Conservation (phyloP, 177 flowering plant species). For the Tripterygium wilfordii region DNA sequence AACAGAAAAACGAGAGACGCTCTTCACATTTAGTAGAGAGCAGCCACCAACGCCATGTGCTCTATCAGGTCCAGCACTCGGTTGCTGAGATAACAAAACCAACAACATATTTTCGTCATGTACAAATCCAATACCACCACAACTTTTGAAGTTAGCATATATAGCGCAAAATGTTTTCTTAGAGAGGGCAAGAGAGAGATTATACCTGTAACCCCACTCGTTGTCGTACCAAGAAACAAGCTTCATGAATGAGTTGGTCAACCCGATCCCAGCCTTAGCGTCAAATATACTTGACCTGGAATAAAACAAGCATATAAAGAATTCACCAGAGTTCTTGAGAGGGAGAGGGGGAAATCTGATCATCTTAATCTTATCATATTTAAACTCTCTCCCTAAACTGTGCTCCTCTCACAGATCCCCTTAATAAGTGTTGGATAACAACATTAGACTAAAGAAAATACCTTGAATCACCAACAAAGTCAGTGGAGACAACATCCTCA, state of each 20-base stretch:
- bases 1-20: too few species aligned
- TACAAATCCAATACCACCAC: background rate
- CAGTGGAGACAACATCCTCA: constrained; percentile 95
- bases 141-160: too few species aligned
- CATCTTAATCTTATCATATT: too few species aligned
- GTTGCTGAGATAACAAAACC: constrained; percentile 48
- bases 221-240: constrained; percentile 93
- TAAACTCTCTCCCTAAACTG: too few species aligned
- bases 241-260: constrained; percentile 82
- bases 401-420: too few species aligned
- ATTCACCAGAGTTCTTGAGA: too few species aligned
- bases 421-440: too few species aligned
- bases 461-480: constrained; percentile 94
- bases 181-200: constrained; percentile 3
- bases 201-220: constrained; percentile 98
- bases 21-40: too few species aligned
- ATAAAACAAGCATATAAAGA: constrained; percentile 1
- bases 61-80: constrained; percentile 91
- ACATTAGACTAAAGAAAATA: too few species aligned
- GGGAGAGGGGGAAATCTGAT: too few species aligned
- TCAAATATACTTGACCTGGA: constrained; percentile 89
- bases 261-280: constrained; percentile 89
- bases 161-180: too few species aligned
- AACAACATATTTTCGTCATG: background rate
- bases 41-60: constrained; percentile 91